Evolutionary conservation across 352 stramenopile species (phyloP).

Genomic region (Blastocystis sp.): DNA sequence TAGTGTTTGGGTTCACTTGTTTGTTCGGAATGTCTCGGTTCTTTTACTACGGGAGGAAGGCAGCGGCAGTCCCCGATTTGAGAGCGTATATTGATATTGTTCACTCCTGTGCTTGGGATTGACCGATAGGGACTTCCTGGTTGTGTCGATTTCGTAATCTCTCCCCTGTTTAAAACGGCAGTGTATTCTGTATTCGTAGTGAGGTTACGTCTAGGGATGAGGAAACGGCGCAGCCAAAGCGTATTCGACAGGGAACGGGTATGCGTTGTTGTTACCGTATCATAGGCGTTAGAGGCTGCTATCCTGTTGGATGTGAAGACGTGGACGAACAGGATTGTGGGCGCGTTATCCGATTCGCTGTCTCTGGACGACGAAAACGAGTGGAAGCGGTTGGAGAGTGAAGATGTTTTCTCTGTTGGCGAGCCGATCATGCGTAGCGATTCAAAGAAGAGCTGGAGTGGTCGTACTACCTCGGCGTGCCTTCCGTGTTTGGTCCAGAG

Average conservation of each 20-base stretch:
- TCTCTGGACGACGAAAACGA: slow-evolving; percentile 79
- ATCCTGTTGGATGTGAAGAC: slow-evolving; percentile 83
- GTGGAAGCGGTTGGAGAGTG: slow-evolving; percentile 78
- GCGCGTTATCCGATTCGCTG: slow-evolving; percentile 84
- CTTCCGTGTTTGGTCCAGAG: slow-evolving; percentile 88
- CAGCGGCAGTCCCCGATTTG: slow-evolving; percentile 9
- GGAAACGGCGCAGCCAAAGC: neutral
- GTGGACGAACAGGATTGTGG: slow-evolving; percentile 84
- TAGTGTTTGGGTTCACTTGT: slow-evolving; percentile 2
- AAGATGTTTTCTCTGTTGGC: slow-evolving; percentile 76
- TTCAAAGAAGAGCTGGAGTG: slow-evolving; percentile 91
- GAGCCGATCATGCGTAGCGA: slow-evolving; percentile 70
- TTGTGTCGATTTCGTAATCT: slow-evolving; percentile 79
- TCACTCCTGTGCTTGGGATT: no score
- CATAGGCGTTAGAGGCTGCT: slow-evolving; percentile 79
- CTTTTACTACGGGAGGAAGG: slow-evolving; percentile 54
- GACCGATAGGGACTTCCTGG: neutral
- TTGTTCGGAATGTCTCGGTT: slow-evolving; percentile 35
- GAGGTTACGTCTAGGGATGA: slow-evolving; percentile 78
- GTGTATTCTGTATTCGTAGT: slow-evolving; percentile 80
- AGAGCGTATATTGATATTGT: slow-evolving; percentile 60
- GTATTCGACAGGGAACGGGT: slow-evolving; percentile 28
- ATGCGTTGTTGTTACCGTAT: neutral
- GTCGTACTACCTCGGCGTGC: slow-evolving; percentile 91
- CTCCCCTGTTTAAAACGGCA: slow-evolving; percentile 81